Base-by-base conservation (phyloP, 257 asterid species). In the Petunia axillaris region DNA sequence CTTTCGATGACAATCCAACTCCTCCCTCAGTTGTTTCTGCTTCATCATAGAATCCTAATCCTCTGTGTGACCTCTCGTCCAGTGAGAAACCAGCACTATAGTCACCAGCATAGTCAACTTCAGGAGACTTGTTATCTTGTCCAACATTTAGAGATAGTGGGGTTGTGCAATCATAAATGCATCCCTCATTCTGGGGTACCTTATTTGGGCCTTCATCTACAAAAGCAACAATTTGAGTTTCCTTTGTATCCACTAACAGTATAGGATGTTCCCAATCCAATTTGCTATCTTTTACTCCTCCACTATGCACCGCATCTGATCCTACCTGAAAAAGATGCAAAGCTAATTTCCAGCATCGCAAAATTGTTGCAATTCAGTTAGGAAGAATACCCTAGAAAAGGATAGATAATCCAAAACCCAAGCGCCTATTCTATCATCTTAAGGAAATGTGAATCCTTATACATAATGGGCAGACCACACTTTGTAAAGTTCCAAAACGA, bases 31-130 rank as follows among this genome's bases (percentile, higher is more conserved):
- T 67, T 81, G 85, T 84, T 70, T 87, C 91, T 82, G 82, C 84
- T 78, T 89, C 90, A 43, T 87, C 89, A 83, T 52, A 14, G 86
- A 92, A 91, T 53, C 98, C 97, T 83, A 93, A 82, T 79, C 99
- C 99, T 77, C 90, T 85, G 43, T 87, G 95, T 1, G 95, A 87
- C 78, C 88, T 82, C 75, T 90, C 97, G 65, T 80, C 97, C 81
- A 90, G 83, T 41, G 91, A 82, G 82, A 92, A 88, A 84, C 91
- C 84, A 16, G 92, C 64, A 52, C 91, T 89, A 85, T 85, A 91
- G 64, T 92, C 97, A 84, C 89, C 89, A 73, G 85, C 66, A 62
- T 81, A 90, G 44, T 92, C 93, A 43, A 83, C 82, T 78, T 70
- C 81, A 63, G 76, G 82, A 44, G 87, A 53, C 80, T 86, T 89